phyloP scores from a whole-genome alignment of 2,329 filamentous ascomycete species.

The Rhexocercosporidium sp. region DNA sequence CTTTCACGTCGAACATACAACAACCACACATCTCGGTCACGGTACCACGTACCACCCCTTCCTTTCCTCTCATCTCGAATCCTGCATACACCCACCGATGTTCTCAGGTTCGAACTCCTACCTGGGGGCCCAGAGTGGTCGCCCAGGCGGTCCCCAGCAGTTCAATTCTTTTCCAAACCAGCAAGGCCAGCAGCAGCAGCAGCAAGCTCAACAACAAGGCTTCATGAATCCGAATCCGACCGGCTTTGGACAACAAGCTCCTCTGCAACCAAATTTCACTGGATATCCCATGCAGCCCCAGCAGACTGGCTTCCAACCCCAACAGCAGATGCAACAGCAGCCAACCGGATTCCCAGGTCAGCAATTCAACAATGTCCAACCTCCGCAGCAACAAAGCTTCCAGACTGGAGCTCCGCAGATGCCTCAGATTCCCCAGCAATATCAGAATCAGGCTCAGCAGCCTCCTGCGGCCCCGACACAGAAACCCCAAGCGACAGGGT shows the following conservation, averaged over 20 bases:
- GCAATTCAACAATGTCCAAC: conserved; percentile 49
- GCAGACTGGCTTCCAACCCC: conserved; percentile 59
- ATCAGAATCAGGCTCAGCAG: conserved; percentile 43
- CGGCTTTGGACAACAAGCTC: conserved; percentile 44
- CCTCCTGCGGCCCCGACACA: conserved; percentile 63
- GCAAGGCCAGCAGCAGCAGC: conserved; percentile 39
- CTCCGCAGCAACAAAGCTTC: conserved; percentile 51
- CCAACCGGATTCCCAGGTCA: conserved; percentile 63
- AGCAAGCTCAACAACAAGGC: conserved; percentile 45
- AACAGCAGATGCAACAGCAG: conserved; percentile 53
- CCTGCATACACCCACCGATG: conserved; percentile 60
- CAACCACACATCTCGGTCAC: neutral
- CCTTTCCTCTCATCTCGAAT: conserved; percentile 12
- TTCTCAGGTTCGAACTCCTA: conserved; percentile 90
- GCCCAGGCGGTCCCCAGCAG: conserved; percentile 70
- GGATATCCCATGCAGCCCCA: conserved; percentile 42
- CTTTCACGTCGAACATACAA: conserved; percentile 3
- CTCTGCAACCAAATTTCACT: conserved; percentile 40
- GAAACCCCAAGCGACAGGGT: conserved; percentile 70
- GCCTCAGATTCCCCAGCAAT: conserved; percentile 43
- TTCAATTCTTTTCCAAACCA: conserved; percentile 53
- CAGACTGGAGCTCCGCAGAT: conserved; percentile 42
- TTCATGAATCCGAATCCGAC: conserved; percentile 40
- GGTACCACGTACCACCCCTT: conserved; percentile 16
- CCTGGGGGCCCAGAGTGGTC: conserved; percentile 77